Evolutionary conservation across 208 protist species (phyloP).

Genomic region (Trypanosoma scelopori): DNA sequence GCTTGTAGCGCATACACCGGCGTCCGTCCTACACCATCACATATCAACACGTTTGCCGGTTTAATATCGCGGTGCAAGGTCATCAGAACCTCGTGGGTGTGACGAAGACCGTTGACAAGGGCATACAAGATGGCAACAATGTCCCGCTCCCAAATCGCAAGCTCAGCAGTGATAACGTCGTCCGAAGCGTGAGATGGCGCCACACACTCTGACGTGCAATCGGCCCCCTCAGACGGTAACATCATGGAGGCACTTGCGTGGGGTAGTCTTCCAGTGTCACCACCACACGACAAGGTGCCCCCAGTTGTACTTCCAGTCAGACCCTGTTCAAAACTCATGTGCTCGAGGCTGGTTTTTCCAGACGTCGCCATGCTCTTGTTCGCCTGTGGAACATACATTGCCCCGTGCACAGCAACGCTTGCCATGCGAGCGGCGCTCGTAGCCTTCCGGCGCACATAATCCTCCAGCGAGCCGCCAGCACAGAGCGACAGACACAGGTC

Average conservation of each 20-base stretch:
- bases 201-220: background rate
- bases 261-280: background rate
- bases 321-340: background rate
- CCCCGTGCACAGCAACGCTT: background rate
- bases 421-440: background rate
- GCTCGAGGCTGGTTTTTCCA: constrained; percentile 8
- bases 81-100: constrained; percentile 29
- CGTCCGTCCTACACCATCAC: constrained; percentile 20
- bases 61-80: constrained; percentile 33
- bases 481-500: constrained; percentile 33
- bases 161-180: background rate
- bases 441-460: constrained; percentile 15
- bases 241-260: too few relatives aligned
- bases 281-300: constrained; percentile 4
- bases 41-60: constrained; percentile 33
- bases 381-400: background rate
- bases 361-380: background rate
- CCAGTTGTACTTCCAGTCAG: constrained; percentile 23
- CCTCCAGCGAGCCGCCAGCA: constrained; percentile 17
- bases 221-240: too few relatives aligned
- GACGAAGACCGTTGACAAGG: constrained; percentile 31
- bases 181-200: background rate
- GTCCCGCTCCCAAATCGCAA: constrained; percentile 31
- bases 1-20: constrained; percentile 14
- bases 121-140: constrained; percentile 40